phyloP scores from a whole-genome alignment of 169 alveolate species.

The Eimeria acervulina region DNA sequence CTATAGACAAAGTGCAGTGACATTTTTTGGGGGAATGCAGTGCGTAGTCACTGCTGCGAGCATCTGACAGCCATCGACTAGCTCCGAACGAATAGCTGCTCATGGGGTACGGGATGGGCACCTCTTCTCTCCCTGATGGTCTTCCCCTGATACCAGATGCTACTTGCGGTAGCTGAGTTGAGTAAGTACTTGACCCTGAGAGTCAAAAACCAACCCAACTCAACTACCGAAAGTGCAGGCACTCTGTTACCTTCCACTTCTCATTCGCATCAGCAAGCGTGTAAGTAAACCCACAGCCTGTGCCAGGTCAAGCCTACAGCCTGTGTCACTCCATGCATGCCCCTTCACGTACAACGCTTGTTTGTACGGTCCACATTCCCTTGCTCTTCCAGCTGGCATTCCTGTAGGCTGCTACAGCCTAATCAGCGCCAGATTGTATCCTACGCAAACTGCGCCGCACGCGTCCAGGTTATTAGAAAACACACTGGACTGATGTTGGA shows the following conservation, averaged over 20 bases:
- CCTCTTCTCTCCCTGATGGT: neutral
- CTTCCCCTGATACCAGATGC: neutral
- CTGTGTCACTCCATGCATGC: no score
- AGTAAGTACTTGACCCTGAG: no score
- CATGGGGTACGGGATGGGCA: neutral
- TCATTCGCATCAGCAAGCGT: neutral
- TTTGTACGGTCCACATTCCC: no score
- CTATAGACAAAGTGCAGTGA: neutral
- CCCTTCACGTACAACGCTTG: no score
- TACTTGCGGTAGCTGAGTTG: no score
- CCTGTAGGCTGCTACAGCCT: no score
- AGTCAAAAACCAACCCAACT: neutral
- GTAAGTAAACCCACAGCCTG: neutral
- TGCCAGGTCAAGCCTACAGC: no score
- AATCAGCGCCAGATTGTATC: no score
- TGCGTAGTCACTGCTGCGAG: neutral
- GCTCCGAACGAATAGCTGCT: neutral
- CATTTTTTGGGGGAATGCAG: neutral
- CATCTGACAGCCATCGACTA: neutral
- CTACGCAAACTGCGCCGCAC: no score
- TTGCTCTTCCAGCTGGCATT: no score
- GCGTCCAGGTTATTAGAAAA: no score
- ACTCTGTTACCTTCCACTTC: neutral
- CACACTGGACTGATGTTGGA: no score
- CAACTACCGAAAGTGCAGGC: neutral